Percentiles rank a stretch among this genome's conserved stretches.
phyloP scores from a whole-genome alignment of 192 early-diverging fungal genomes.

The Coemansia pectinata region DNA sequence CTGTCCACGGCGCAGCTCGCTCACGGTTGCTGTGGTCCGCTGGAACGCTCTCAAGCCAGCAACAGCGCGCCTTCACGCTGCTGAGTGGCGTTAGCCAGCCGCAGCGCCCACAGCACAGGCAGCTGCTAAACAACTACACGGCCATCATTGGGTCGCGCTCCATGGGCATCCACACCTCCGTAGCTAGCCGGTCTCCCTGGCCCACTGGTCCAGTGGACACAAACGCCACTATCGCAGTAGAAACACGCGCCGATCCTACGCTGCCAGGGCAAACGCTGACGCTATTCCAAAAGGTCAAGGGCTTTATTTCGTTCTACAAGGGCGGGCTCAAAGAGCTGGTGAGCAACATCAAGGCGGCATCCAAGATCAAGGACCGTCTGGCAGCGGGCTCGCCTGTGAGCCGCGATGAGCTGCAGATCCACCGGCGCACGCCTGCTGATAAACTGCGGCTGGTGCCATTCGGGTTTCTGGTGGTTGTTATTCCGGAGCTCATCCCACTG shows the following conservation, averaged over 20 bases:
- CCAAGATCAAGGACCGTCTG: slow-evolving; percentile 17
- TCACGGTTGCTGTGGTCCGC: neutral
- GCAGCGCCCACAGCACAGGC: neutral
- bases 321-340: slow-evolving; percentile 36
- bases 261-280: slow-evolving; percentile 37
- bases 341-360: slow-evolving; percentile 15
- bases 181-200: neutral
- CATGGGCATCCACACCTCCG: neutral
- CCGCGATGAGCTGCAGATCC: slow-evolving; percentile 38
- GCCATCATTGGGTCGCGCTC: neutral
- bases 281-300: slow-evolving; percentile 32
- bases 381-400: slow-evolving; percentile 7
- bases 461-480: slow-evolving; percentile 30
- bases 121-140: neutral
- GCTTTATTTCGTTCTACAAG: slow-evolving; percentile 45
- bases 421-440: slow-evolving; percentile 26
- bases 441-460: slow-evolving; percentile 44
- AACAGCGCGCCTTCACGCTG: neutral
- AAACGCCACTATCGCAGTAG: neutral
- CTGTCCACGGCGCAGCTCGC: neutral
- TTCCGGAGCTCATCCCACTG: slow-evolving; percentile 42
- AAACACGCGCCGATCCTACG: slow-evolving; percentile 32
- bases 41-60: neutral
- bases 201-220: slow-evolving; percentile 3
- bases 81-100: neutral